A percentile compares a stretch with the other conserved stretches of the same genome.
Conservation (phyloP, 768 basidiomycete genomes). For the Serpula lacrymans region DNA sequence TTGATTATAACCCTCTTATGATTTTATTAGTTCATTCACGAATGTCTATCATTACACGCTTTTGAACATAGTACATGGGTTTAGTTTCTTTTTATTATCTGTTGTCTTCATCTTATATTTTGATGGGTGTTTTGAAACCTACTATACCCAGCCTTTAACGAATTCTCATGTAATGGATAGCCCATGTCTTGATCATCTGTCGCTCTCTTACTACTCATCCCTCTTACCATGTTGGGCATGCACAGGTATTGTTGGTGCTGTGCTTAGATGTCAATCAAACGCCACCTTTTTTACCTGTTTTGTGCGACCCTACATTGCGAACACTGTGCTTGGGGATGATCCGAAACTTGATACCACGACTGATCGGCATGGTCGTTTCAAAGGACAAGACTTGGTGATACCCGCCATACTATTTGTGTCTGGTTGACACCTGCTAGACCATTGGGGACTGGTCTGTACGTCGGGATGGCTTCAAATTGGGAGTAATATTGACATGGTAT, state of each 20-base stretch:
- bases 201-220: not conserved
- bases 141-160: slow-evolving; percentile 16
- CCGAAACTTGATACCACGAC: too few species aligned
- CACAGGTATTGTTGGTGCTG: not conserved
- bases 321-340: not conserved
- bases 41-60: slow-evolving; percentile 5
- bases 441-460: too few species aligned
- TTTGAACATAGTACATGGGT: slow-evolving; percentile 8
- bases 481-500: too few species aligned
- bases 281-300: not conserved
- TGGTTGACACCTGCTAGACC: too few species aligned
- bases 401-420: too few species aligned
- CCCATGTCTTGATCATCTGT: slow-evolving; percentile 11
- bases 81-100: not conserved
- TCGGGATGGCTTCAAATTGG: too few species aligned
- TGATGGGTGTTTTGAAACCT: slow-evolving; percentile 6
- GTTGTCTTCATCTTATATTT: not conserved
- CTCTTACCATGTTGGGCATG: not conserved
- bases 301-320: not conserved
- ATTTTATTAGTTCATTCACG: slow-evolving; percentile 5
- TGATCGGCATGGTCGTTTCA: too few species aligned
- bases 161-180: slow-evolving; percentile 18
- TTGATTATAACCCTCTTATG: slow-evolving; percentile 19
- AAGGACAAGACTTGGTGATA: too few species aligned
- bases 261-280: slow-evolving; percentile 1